Evolutionary conservation across 73 alveolate species (phyloP).

Genomic region (Effrenium voratum): DNA sequence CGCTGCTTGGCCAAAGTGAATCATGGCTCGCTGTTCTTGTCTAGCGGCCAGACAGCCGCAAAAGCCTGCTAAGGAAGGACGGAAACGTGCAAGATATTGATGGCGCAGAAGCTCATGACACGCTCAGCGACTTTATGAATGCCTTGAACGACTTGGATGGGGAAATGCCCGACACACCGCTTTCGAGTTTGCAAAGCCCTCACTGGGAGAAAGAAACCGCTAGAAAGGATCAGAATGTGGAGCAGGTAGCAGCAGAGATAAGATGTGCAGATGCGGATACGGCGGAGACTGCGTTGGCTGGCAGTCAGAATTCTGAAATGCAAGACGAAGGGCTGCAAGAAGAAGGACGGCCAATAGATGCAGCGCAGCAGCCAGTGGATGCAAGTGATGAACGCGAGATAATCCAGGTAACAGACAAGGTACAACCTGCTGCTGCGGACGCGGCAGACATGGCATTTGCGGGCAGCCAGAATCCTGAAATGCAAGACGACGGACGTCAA

Average conservation of each 20-base stretch:
- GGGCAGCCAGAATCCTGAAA: background rate
- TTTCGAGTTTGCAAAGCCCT: background rate
- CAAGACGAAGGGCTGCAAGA: no score
- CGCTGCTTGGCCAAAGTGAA: no score
- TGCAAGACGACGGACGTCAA: background rate
- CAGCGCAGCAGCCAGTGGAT: background rate
- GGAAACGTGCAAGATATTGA: no score
- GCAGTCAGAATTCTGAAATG: no score
- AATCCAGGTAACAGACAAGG: background rate
- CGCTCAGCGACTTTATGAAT: conserved; percentile 22
- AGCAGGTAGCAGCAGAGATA: background rate
- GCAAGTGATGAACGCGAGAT: background rate
- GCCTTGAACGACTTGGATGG: conserved; percentile 67
- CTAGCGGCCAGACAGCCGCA: no score
- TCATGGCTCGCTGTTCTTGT: no score
- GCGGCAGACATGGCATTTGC: no score
- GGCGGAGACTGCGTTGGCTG: no score
- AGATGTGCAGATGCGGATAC: no score
- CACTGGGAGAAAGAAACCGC: background rate
- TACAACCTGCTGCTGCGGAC: background rate
- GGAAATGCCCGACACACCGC: conserved; percentile 5
- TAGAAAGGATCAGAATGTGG: background rate
- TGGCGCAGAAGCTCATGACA: no score
- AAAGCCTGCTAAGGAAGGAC: no score
- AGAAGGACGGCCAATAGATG: background rate